phyloP scores from a whole-genome alignment of 2,329 filamentous ascomycete genomes.

The Verticillium klebahnii region DNA sequence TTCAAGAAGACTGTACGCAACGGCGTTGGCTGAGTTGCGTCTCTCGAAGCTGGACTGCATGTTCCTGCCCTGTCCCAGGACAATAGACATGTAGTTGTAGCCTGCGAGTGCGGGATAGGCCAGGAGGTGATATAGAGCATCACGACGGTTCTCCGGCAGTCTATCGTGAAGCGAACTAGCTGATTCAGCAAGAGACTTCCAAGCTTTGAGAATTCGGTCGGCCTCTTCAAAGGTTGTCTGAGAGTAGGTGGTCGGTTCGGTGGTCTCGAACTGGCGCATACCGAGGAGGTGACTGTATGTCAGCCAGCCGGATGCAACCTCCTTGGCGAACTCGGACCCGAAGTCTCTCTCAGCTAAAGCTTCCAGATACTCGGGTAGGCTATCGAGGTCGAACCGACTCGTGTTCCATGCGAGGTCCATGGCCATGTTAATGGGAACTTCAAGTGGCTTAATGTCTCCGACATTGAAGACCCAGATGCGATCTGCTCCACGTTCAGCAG shows the following conservation, averaged over 20 bases:
- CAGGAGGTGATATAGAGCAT: conserved; percentile 56
- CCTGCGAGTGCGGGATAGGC: conserved; percentile 57
- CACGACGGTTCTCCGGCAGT: conserved; percentile 33
- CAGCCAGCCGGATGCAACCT: conserved; percentile 46
- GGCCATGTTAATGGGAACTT: conserved; percentile 53
- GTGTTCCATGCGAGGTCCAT: conserved; percentile 56
- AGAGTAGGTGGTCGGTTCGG: conserved; percentile 55
- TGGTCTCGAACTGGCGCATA: conserved; percentile 57
- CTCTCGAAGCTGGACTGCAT: conserved; percentile 46
- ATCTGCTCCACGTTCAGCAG: conserved; percentile 50
- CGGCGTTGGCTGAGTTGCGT: conserved; percentile 47
- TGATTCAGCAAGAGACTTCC: conserved; percentile 40
- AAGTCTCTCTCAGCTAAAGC: conserved; percentile 54
- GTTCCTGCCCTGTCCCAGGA: conserved; percentile 45
- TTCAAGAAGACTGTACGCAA: conserved; percentile 34
- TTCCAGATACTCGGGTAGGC: conserved; percentile 39
- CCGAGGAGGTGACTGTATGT: conserved; percentile 41
- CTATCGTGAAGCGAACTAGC: conserved; percentile 40
- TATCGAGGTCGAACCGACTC: conserved; percentile 37
- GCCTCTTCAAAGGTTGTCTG: conserved; percentile 62
- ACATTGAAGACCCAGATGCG: conserved; percentile 63
- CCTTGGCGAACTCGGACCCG: conserved; percentile 37
- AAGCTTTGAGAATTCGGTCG: conserved; percentile 50
- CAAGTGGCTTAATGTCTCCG: conserved; percentile 57
- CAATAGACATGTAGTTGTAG: conserved; percentile 49